phyloP scores from a whole-genome alignment of 1,139 yeast genomes.

The Taphrina sp. region DNA sequence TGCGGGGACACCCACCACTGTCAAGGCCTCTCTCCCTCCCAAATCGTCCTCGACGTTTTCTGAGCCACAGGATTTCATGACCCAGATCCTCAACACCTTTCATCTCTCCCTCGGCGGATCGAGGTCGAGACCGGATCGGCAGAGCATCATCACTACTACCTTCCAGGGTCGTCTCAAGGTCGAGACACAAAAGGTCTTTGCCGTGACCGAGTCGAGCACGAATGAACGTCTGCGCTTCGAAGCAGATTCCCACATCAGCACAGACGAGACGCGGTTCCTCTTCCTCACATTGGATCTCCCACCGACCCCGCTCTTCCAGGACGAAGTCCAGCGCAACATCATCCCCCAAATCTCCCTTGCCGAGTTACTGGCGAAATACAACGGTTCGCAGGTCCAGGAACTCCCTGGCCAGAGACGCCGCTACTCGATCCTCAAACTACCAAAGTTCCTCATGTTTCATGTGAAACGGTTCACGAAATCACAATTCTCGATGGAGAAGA shows the following conservation, averaged over 20 bases:
- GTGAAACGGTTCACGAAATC: conserved; percentile 54
- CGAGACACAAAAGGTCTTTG: conserved; percentile 42
- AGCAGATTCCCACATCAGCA: conserved; percentile 38
- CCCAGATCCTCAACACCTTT: not conserved
- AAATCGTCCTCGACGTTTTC: not conserved
- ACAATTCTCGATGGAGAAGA: conserved; percentile 48
- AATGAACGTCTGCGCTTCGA: conserved; percentile 41
- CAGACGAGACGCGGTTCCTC: conserved; percentile 54
- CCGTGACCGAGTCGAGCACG: conserved; percentile 39
- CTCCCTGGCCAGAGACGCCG: conserved; percentile 45
- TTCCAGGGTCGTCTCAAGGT: conserved; percentile 58
- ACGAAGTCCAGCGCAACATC: conserved; percentile 46
- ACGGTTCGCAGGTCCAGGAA: conserved; percentile 45
- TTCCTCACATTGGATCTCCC: conserved; percentile 61
- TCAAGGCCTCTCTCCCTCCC: not conserved
- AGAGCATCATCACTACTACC: conserved; percentile 42
- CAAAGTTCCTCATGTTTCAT: conserved; percentile 57
- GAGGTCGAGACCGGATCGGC: conserved; percentile 14
- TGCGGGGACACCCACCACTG: conserved; percentile 44
- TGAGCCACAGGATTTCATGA: not conserved
- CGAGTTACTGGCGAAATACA: conserved; percentile 52
- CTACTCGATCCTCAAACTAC: conserved; percentile 51
- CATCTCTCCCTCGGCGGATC: not conserved
- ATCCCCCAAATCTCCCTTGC: conserved; percentile 57
- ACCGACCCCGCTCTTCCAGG: conserved; percentile 55